phyloP scores from a whole-genome alignment of 495 filamentous ascomycete genomes.

The Staphylotrichum longicolle region DNA sequence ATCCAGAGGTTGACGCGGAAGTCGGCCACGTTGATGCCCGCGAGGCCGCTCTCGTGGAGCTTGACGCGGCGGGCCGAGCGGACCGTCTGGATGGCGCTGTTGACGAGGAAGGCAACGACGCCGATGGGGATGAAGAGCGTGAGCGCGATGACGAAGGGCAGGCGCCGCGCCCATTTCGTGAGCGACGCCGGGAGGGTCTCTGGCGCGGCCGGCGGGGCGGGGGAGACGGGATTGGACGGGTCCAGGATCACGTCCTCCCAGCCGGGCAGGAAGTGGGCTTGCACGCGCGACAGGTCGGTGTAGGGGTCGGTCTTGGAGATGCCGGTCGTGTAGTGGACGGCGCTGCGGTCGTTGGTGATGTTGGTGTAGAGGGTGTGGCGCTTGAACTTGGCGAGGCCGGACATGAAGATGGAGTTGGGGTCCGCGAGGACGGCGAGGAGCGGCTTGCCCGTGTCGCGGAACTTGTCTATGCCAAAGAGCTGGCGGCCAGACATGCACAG shows the following conservation, averaged over 20 bases:
- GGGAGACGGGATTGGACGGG: slow-evolving; percentile 58
- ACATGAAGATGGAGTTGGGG: slow-evolving; percentile 79
- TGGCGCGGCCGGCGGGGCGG: slow-evolving; percentile 33
- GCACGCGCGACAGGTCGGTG: slow-evolving; percentile 58
- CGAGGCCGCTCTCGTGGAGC: slow-evolving; percentile 69
- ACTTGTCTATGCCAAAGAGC: slow-evolving; percentile 81
- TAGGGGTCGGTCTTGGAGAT: slow-evolving; percentile 76
- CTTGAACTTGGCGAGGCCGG: slow-evolving; percentile 70
- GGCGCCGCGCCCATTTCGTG: slow-evolving; percentile 33
- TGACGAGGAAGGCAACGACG: slow-evolving; percentile 66
- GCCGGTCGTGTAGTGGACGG: slow-evolving; percentile 75
- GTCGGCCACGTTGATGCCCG: slow-evolving; percentile 56
- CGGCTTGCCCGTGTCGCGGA: slow-evolving; percentile 75
- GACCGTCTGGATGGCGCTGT: slow-evolving; percentile 69
- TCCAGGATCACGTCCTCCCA: slow-evolving; percentile 79
- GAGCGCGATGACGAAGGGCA: slow-evolving; percentile 63
- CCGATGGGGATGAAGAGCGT: slow-evolving; percentile 66
- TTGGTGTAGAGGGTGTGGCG: slow-evolving; percentile 78
- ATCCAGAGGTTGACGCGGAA: slow-evolving; percentile 78
- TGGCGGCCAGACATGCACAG: slow-evolving; percentile 81
- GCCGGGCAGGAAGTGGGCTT: slow-evolving; percentile 67
- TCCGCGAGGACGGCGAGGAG: slow-evolving; percentile 80
- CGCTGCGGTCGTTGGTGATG: slow-evolving; percentile 76
- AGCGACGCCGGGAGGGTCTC: slow-evolving; percentile 31
- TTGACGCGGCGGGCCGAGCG: slow-evolving; percentile 69